phyloP scores from a whole-genome alignment of 169 alveolate genomes.

The Perkinsus olseni region DNA sequence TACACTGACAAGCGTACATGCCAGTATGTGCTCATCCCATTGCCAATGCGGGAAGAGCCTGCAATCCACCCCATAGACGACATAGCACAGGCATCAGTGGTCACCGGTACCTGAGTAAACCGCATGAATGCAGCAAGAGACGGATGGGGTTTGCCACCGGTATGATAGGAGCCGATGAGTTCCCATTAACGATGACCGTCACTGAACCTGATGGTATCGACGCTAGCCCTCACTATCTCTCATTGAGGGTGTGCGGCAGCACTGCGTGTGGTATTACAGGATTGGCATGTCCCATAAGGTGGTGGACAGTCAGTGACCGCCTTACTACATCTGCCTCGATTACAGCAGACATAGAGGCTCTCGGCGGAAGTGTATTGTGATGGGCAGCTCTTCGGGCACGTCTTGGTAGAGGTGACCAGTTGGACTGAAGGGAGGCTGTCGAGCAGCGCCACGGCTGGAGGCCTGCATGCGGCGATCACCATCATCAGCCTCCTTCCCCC shows the following conservation, averaged over 20 bases:
- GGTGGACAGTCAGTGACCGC: neutral
- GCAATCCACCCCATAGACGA: neutral
- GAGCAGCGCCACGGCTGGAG: neutral
- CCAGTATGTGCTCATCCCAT: neutral
- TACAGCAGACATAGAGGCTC: neutral
- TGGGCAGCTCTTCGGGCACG: neutral
- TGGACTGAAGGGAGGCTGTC: neutral
- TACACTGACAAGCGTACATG: neutral
- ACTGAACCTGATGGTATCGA: no score
- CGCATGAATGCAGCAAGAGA: neutral
- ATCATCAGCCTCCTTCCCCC: no score
- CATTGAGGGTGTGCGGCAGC: neutral
- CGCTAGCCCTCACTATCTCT: no score
- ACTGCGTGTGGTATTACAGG: neutral
- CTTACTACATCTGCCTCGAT: neutral
- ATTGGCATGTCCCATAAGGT: neutral
- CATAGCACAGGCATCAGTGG: neutral
- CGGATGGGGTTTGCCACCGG: neutral
- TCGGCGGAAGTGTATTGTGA: neutral
- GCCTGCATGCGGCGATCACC: no score
- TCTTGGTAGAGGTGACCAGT: neutral
- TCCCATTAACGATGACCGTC: no score
- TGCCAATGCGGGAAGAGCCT: neutral
- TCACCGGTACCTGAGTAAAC: neutral
- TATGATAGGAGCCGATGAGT: neutral